Base-by-base conservation (phyloP, 1,139 yeast species). In the Saccharomyces pastorianus region DNA sequence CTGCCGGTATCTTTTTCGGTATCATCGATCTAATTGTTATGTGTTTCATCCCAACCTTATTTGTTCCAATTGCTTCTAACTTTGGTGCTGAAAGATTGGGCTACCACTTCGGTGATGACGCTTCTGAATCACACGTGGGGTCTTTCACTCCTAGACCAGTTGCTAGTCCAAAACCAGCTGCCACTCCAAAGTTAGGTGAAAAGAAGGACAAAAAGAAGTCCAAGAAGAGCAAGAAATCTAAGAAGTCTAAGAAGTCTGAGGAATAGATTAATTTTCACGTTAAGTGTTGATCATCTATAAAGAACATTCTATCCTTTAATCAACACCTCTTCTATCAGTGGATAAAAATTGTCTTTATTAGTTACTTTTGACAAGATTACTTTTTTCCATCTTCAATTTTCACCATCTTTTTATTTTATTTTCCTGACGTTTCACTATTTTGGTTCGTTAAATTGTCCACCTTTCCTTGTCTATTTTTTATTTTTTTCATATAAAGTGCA, bases 1-100 rank as follows among this genome's bases (percentile, higher is more conserved):
- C 84, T 38, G 86, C 81, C 67, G 81, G 82, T 46, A 82, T 78
- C 20, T 83, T 81, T 71, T 81, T 79, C 63, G 87, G 87, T 72
- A 71, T 82, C 55, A 70, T 83, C 58, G 88, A 82, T 65, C 64
- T 82, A 53, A 58, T 77, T 38, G 56, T 79, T 48, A 80, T 82
- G 56, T 66, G 68, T 53, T 60, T 61, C 53, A 49, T 63, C 48
- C 69, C 69, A 55, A 50, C 61, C 48, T 28, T 64, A n/a, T 62
- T 58, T 44, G 56, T 61, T n/a, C 57, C 61, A 41, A 47, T 66
- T 26, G 63, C 64, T n/a, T 50, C 57, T 49, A 59, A 60, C 58
- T 51, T 64, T 44, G 64, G 65, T 54, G 27, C 57, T 20, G 65
- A 63, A 9, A 61, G 55, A 46, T 52, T 60, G 32, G 63, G 44